phyloP scores from a whole-genome alignment of 2,329 filamentous ascomycete genomes.

The Grosmannia serpens region DNA sequence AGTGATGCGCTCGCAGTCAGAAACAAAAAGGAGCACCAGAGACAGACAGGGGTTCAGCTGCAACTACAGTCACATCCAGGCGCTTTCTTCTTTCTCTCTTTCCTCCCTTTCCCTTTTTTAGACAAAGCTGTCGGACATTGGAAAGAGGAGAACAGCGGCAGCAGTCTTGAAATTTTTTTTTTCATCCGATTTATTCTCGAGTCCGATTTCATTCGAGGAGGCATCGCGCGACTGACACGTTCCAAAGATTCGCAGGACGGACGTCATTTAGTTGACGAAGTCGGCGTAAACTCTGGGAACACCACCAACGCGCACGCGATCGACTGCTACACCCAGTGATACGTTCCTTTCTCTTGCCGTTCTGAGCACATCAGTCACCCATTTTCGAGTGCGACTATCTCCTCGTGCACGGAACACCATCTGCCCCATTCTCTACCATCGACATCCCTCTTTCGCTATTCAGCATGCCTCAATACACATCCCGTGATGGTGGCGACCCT shows the following conservation, averaged over 20 bases:
- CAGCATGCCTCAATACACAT: constrained; percentile 56
- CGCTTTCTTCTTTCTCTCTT: background rate
- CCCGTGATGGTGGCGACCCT: constrained; percentile 55
- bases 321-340: background rate
- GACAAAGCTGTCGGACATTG: background rate
- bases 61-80: background rate
- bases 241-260: background rate
- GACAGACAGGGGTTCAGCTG: background rate
- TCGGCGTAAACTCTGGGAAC: background rate
- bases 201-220: background rate
- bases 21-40: background rate
- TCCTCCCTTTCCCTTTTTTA: background rate
- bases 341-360: background rate
- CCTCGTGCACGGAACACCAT: background rate
- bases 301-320: background rate
- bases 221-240: background rate
- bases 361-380: background rate
- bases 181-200: background rate
- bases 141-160: background rate
- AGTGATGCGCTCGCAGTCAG: background rate
- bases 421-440: constrained; percentile 1
- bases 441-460: constrained; percentile 7
- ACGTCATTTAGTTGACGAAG: background rate
- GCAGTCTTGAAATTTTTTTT: background rate
- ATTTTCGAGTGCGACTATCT: background rate